These are phyloP conservation scores for Thielaviopsis punctulata DNA, from an alignment of 2,329 filamentous ascomycete species.

Conservation along the genomic window DNA sequence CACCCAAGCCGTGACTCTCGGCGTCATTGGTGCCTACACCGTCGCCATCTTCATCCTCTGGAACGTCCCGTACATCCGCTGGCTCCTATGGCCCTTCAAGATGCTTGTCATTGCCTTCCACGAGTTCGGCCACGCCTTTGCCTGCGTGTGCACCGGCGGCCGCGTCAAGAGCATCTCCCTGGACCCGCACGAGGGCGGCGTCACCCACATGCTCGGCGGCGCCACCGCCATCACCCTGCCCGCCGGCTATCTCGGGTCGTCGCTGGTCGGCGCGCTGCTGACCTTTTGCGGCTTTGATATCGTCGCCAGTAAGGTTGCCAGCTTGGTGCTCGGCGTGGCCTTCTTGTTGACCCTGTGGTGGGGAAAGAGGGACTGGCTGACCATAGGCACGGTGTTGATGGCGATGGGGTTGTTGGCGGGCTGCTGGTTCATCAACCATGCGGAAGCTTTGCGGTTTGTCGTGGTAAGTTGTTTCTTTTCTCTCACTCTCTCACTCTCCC, in stretches of 20 bases:
- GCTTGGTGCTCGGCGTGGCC: constrained; percentile 52
- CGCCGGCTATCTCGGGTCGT: constrained; percentile 62
- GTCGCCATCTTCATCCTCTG: constrained; percentile 60
- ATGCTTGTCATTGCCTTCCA: constrained; percentile 77
- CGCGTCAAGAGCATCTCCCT: constrained; percentile 50
- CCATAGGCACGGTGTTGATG: constrained; percentile 50
- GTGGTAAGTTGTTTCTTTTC: constrained; percentile 31
- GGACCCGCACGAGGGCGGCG: constrained; percentile 49
- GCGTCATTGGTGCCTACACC: constrained; percentile 53
- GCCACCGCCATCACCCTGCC: constrained; percentile 54
- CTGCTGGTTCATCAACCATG: constrained; percentile 67
- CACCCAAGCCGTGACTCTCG: constrained; percentile 54
- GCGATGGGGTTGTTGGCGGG: constrained; percentile 55
- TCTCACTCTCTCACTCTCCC: not conserved
- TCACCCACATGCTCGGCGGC: constrained; percentile 61
- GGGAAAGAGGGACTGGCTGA: constrained; percentile 64
- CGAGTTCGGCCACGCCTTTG: constrained; percentile 61
- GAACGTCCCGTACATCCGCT: constrained; percentile 63
- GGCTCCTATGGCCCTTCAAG: constrained; percentile 70
- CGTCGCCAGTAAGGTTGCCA: constrained; percentile 64
- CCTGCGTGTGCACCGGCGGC: constrained; percentile 55
- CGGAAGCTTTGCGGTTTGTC: constrained; percentile 54
- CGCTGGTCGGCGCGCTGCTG: constrained; percentile 57
- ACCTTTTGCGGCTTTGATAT: constrained; percentile 72
- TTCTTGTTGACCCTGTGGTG: constrained; percentile 71